Percentiles rank a stretch among this genome's conserved stretches.
Conservation (phyloP, 495 filamentous ascomycete species). For the Neurospora pannonica region DNA sequence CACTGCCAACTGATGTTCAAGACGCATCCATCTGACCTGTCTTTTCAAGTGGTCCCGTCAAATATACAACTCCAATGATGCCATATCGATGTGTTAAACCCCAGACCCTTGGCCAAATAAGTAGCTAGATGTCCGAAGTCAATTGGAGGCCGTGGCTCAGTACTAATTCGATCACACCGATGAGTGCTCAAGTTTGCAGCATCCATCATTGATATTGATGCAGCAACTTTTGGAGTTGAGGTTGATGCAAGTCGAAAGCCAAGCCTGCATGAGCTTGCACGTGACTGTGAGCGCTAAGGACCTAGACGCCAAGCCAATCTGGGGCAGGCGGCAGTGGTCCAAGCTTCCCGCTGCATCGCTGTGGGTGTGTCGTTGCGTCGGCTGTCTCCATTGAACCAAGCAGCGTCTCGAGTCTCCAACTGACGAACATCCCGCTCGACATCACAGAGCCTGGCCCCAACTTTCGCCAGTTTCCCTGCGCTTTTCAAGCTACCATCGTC, state of each 20-base stretch:
- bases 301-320: neutral
- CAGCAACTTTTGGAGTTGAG: neutral
- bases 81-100: neutral
- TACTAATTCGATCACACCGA: neutral
- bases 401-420: neutral
- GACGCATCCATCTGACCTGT: neutral
- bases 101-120: neutral
- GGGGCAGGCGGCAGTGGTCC: neutral
- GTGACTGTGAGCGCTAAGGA: neutral
- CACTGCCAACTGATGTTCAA: neutral
- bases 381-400: neutral
- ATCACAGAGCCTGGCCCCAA: neutral
- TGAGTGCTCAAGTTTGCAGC: neutral
- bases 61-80: neutral
- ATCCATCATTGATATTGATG: neutral
- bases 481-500: neutral
- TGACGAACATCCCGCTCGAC: neutral
- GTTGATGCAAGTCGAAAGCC: neutral
- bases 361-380: neutral
- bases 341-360: neutral
- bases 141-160: neutral
- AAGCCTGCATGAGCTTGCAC: neutral
- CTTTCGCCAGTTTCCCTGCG: neutral
- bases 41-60: neutral
- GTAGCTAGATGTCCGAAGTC: neutral